phyloP scores from a whole-genome alignment of 176 grass and related monocot genomes.

The Zoysia pacifica region DNA sequence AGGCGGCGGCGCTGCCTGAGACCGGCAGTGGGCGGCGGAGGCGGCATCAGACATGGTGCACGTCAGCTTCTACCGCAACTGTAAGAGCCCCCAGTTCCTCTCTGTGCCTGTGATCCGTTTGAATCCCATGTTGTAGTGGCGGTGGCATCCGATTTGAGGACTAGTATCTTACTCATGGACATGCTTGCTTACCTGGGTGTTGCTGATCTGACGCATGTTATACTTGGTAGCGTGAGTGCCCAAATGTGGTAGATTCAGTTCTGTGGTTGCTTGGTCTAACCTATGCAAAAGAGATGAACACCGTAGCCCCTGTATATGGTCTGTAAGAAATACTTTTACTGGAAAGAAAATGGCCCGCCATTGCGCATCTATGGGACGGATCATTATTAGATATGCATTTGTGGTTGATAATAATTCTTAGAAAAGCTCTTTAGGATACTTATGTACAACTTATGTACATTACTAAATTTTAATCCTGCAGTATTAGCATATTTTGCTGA shows the following conservation, averaged over 20 bases:
- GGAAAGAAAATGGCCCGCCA: neutral
- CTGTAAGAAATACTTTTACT: neutral
- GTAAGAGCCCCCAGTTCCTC: conserved; percentile 23
- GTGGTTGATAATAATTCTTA: conserved; percentile 12
- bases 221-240: conserved; percentile 42
- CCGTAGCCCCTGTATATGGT: neutral
- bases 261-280: neutral
- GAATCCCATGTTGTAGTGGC: neutral
- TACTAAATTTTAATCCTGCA: neutral
- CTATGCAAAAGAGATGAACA: neutral
- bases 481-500: neutral
- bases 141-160: neutral
- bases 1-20: neutral
- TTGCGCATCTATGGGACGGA: neutral
- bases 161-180: no score
- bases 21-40: conserved; percentile 32
- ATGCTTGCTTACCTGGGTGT: no score
- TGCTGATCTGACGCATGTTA: neutral
- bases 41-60: conserved; percentile 62
- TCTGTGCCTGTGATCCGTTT: neutral
- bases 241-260: neutral
- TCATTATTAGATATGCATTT: neutral
- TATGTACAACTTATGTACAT: no score
- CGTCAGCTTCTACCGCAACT: conserved; percentile 79
- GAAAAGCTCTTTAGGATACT: no score